Evolutionary conservation across 306 rosid species (phyloP).

Genomic region (Aeschynomene evenia): DNA sequence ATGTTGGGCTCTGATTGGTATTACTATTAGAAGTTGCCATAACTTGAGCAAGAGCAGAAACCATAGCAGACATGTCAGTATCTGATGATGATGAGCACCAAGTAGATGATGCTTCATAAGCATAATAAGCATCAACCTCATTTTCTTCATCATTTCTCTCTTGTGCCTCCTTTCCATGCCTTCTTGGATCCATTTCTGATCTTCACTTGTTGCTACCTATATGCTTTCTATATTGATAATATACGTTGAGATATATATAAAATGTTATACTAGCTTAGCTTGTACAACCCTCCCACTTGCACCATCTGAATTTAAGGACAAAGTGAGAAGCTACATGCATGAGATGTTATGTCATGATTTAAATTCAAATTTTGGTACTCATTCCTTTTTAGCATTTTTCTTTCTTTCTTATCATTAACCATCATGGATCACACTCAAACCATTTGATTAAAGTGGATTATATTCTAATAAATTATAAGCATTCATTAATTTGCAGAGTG

Average conservation of each 20-base stretch:
- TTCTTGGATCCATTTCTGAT: constrained; percentile 83
- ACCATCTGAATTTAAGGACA: background rate
- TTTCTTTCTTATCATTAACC: background rate
- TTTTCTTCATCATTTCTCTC: constrained; percentile 23
- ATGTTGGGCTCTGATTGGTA: constrained; percentile 32
- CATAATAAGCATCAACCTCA: constrained; percentile 29
- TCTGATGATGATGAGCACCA: constrained; percentile 52
- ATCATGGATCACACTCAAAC: background rate
- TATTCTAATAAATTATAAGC: no score
- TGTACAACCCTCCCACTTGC: constrained; percentile 4
- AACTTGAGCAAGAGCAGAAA: constrained; percentile 57
- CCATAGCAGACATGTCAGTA: constrained; percentile 57
- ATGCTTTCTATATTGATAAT: background rate
- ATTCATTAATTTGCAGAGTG: no score
- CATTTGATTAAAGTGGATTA: background rate
- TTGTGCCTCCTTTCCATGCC: constrained; percentile 80
- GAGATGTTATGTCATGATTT: background rate
- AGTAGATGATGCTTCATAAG: no score
- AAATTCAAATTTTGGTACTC: background rate
- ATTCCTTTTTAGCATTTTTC: background rate
- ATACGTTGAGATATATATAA: no score
- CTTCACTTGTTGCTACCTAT: constrained; percentile 21
- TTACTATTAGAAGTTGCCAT: no score
- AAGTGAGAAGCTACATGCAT: background rate
- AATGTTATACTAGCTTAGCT: no score